Evolutionary conservation across 352 stramenopile species (phyloP).

Genomic region (Globisporangium takayamanum): DNA sequence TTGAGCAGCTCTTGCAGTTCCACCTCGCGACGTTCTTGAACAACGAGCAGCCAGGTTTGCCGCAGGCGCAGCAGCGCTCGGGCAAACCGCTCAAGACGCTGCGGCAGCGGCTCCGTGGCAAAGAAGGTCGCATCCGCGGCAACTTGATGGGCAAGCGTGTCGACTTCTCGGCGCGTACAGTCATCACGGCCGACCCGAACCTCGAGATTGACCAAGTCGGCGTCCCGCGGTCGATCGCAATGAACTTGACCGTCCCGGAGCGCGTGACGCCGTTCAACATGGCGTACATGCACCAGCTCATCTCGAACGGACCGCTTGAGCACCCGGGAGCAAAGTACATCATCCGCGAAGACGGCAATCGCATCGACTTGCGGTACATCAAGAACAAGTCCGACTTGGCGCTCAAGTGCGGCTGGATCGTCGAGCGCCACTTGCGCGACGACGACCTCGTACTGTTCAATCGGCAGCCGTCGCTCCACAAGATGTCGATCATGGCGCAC

Average conservation of each 20-base stretch:
- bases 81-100: slow-evolving; percentile 98
- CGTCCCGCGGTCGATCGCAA: slow-evolving; percentile 96
- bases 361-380: slow-evolving; percentile 97
- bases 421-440: slow-evolving; percentile 97
- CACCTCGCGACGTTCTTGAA: slow-evolving; percentile 93
- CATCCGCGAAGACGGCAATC: slow-evolving; percentile 95
- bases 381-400: slow-evolving; percentile 95
- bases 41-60: slow-evolving; percentile 95
- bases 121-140: slow-evolving; percentile 97
- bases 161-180: slow-evolving; percentile 98
- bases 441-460: slow-evolving; percentile 99
- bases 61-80: slow-evolving; percentile 94
- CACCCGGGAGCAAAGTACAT: slow-evolving; percentile 98
- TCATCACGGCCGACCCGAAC: slow-evolving; percentile 99
- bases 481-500: slow-evolving; percentile 99
- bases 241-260: slow-evolving; percentile 98
- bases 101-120: slow-evolving; percentile 93
- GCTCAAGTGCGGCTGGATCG: slow-evolving; percentile 97
- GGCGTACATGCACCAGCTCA: slow-evolving; percentile 92
- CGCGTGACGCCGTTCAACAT: slow-evolving; percentile 99
- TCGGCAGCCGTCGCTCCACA: slow-evolving; percentile 98
- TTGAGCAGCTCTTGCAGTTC: slow-evolving; percentile 84
- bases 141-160: slow-evolving; percentile 99
- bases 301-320: slow-evolving; percentile 94
- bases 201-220: slow-evolving; percentile 98